Base-by-base conservation (phyloP, 2,329 filamentous ascomycete species). In the Ophiostoma tasmaniense region DNA sequence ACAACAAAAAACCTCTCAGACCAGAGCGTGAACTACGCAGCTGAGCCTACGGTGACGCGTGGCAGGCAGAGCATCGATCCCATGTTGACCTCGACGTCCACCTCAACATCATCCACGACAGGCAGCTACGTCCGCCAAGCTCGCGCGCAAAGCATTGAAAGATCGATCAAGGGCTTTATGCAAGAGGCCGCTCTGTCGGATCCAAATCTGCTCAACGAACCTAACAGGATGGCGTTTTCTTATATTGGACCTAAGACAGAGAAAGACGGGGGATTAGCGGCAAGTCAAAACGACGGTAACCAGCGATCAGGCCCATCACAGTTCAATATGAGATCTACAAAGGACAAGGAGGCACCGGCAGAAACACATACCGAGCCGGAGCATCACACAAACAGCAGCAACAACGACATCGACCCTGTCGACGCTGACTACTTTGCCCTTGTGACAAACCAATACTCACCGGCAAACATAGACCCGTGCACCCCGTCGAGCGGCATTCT, bases 61-160 rank as follows among this genome's bases (percentile, higher is more conserved):
- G 71, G 72, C n/a, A 73, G 72, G 22, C 64, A 69, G 17, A 33
- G 66, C 13, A 70, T 14, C 22, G 66, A 69, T 1, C 25, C 65
- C 2, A 37, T 37, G 10, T 20, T 8, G 17, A 5, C 70, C 8
- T 20, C n/a, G 25, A 17, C 33, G 1, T 20, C 33, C 7, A 5
- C 70, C 13, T 20, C n/a, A 7, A 30, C 20, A 6, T 33, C 66
- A 1, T 14, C 69, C 11, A 17, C 30, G 1, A 22, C 14, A 0
- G 35, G 25, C 4, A 72, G 74, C 22, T 76, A 77, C 62, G 75
- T 76, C 3, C 70, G 67, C 8, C 68, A 73, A 28, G 72, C 74
- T 28, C 71, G 76, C 50, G 73, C 73, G 0, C 75, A 75, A 70
- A 77, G 74, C 62, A 72, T 73, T 1, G 75, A 76, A 50, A 72